Base-by-base conservation (phyloP, 495 filamentous ascomycete species). In the Aspergillus biplanus region DNA sequence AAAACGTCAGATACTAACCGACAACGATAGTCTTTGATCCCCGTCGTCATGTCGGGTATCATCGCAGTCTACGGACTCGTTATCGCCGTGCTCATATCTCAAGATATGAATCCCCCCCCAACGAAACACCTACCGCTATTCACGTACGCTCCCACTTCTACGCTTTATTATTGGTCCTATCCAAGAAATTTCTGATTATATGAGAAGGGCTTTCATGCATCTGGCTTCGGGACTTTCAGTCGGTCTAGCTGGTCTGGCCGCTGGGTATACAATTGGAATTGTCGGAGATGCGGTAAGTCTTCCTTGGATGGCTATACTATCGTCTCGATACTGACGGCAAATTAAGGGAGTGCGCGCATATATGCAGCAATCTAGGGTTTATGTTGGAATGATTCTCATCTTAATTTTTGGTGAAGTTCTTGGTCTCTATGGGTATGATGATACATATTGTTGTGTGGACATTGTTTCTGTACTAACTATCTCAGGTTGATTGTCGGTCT, bases 1-100 rank as follows among this genome's bases (percentile, higher is more conserved):
- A 31, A 16, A 12, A 54, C n/a, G 7, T 39, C 16, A 27, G 31
- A 9, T 27, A 53, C 44, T 71, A 75, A 66, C 73, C 67, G 31
- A 69, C 47, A 13, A 15, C 31, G 48, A 58, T 66, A 93, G 92
- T 96, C 91, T 52, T 82, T 97, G 42, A 94, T 96, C 70, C 95
- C 94, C 58, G 93, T 98, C 65, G 92, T 99, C 81, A 99, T 99
- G 95, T 96, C 95, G 72, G 95, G 95, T 84, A 99, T 99, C 72
- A 92, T 99, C 67, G 95, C 95, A 39, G 96, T 99, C 66, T 99
- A 99, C 79, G 88, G 93, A 39, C 90, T 99, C 50, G 95, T 99
- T 65, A 91, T 99, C 65, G 87, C 94, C 16, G 95, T 99, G 69
- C 84, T 99, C 35, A 98, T 98, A 72, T 90, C 92, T 15, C 87